Evolutionary conservation across 2,329 filamentous ascomycete species (phyloP).

Genomic region (Neodidymelliopsis sp.): DNA sequence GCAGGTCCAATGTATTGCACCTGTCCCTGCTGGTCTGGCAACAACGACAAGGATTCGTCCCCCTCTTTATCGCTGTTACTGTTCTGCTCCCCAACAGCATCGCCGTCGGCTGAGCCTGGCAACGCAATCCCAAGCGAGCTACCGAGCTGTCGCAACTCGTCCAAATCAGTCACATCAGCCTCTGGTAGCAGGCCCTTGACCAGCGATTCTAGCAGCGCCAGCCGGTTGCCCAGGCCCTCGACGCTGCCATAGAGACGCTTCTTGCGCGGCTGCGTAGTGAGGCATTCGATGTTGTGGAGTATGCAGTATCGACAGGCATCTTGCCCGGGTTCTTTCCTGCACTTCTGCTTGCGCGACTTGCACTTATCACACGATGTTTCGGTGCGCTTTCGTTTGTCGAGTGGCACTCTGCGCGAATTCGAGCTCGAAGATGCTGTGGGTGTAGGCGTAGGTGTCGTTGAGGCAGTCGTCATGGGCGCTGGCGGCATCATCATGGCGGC

Average conservation of each 20-base stretch:
- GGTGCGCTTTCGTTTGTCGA: slow-evolving; percentile 55
- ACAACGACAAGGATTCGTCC: slow-evolving; percentile 46
- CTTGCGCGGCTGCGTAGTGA: slow-evolving; percentile 55
- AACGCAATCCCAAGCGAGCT: slow-evolving; percentile 51
- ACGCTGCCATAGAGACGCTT: slow-evolving; percentile 55
- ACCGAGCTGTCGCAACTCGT: slow-evolving; percentile 52
- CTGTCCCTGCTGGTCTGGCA: slow-evolving; percentile 55
- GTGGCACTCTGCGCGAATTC: slow-evolving; percentile 50
- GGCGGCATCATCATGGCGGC: slow-evolving; percentile 17
- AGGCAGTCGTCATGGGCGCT: slow-evolving; percentile 1
- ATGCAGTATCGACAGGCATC: slow-evolving; percentile 54
- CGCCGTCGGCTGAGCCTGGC: slow-evolving; percentile 36
- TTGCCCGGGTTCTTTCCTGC: slow-evolving; percentile 50
- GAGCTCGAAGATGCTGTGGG: slow-evolving; percentile 4
- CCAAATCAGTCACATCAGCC: slow-evolving; percentile 52
- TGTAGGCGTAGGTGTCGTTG: slow-evolving; percentile 1
- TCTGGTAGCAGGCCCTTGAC: slow-evolving; percentile 55
- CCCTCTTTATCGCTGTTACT: slow-evolving; percentile 33
- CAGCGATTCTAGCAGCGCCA: slow-evolving; percentile 54
- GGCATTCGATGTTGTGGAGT: slow-evolving; percentile 52
- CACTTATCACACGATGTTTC: slow-evolving; percentile 57
- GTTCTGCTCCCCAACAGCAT: slow-evolving; percentile 24
- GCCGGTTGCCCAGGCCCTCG: slow-evolving; percentile 51
- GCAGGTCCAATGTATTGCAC: slow-evolving; percentile 55
- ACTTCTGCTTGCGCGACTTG: slow-evolving; percentile 58